A percentile compares a stretch with the other conserved stretches of the same genome.
Evolutionary conservation across 495 filamentous ascomycete species (phyloP).

Genomic region (Penicillium goetzii): DNA sequence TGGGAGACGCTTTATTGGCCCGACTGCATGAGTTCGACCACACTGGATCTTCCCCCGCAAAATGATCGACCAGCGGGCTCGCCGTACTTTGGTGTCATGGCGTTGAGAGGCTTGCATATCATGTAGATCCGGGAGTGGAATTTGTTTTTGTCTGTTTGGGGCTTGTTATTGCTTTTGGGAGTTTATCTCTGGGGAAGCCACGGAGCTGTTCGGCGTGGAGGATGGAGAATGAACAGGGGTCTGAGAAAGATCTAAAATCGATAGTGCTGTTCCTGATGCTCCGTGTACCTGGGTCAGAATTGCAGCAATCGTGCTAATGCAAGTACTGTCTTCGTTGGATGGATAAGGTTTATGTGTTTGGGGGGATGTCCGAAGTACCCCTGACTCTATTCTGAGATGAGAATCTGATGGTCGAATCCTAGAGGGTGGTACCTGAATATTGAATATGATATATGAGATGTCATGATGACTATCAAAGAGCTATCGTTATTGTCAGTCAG

Average conservation of each 20-base stretch:
- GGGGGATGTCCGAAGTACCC: constrained; percentile 9
- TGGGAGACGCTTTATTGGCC: constrained; percentile 10
- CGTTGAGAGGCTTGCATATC: constrained; percentile 24
- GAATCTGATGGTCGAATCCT: constrained; percentile 15
- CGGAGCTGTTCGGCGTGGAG: constrained; percentile 1
- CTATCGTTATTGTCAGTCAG: not conserved
- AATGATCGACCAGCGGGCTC: constrained; percentile 16
- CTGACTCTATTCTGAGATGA: not conserved
- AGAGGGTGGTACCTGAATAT: constrained; percentile 6
- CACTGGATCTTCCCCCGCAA: constrained; percentile 23
- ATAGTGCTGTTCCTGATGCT: constrained; percentile 19
- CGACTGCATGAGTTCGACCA: constrained; percentile 11
- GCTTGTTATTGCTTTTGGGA: not conserved
- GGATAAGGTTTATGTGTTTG: constrained; percentile 19
- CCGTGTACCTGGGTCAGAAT: constrained; percentile 21
- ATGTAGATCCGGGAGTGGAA: constrained; percentile 9
- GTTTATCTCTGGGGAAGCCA: not conserved
- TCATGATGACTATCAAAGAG: constrained; percentile 2
- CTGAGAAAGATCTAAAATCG: constrained; percentile 25
- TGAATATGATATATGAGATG: constrained; percentile 16
- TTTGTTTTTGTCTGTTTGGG: not conserved
- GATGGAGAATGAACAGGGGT: constrained; percentile 12
- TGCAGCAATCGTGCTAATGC: constrained; percentile 23
- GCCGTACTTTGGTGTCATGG: constrained; percentile 10
- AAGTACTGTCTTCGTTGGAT: constrained; percentile 7